Conservation (phyloP, 345 rosid genomes). For the Lepidium africanum region DNA sequence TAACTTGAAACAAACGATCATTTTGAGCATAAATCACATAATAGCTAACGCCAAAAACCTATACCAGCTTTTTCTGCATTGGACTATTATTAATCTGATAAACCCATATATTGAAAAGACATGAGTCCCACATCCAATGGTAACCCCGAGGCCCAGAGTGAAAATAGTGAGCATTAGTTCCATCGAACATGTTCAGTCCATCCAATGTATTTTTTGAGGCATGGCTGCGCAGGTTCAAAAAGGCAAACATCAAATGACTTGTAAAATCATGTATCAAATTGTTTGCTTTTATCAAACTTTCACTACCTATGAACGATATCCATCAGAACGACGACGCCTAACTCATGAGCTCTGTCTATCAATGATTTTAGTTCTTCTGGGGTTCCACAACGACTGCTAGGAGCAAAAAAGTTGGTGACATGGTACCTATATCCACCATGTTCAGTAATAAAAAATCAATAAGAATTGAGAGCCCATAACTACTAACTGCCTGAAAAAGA, state of each 20-base stretch:
- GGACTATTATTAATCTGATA: no score
- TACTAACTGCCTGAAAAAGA: constrained; percentile 4
- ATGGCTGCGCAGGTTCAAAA: constrained; percentile 46
- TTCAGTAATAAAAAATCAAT: not conserved
- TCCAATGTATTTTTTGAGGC: constrained; percentile 87
- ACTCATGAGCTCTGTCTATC: constrained; percentile 89
- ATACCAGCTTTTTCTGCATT: no score
- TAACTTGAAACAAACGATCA: no score
- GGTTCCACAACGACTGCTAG: constrained; percentile 94
- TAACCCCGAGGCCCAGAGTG: constrained; percentile 84
- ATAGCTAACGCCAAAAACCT: no score
- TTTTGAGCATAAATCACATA: no score
- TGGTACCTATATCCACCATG: constrained; percentile 61
- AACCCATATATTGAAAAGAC: constrained; percentile 95
- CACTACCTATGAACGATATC: constrained; percentile 93
- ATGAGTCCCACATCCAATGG: constrained; percentile 99
- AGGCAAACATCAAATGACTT: not conserved
- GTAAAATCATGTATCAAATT: not conserved
- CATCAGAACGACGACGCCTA: constrained; percentile 91
- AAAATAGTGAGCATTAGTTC: constrained; percentile 87
- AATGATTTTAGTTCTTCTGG: constrained; percentile 92
- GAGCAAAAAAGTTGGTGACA: constrained; percentile 90
- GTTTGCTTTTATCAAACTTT: not conserved
- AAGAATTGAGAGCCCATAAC: not conserved
- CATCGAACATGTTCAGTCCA: constrained; percentile 97